Evolutionary conservation across 2,329 filamentous ascomycete genomes (phyloP), one percentile per base, ranked within the genome.

Genomic region (Corynespora cassiicola): DNA sequence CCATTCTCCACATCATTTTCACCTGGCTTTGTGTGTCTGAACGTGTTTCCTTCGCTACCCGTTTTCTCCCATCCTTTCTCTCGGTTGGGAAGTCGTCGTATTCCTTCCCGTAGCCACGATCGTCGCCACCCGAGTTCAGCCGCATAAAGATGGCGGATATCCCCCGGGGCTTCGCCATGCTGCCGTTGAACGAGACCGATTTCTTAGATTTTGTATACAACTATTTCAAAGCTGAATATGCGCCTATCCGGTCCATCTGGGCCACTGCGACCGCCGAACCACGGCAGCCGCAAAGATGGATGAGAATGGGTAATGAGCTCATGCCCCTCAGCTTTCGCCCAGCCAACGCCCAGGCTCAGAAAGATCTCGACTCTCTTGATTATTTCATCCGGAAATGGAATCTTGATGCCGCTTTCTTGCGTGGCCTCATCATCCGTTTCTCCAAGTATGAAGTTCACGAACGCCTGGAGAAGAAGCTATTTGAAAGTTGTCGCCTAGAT

Each of bases 171-270:
- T 31, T 59, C 45, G 60, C 64, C n/a, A 61, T 58, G 50, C 45
- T 54, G 4, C 59, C 65, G 4, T 54, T 68, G 10, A 62, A 47
- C 16, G 63, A 65, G 31, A 32, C 40, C 6, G 65, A 68, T 30
- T 60, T 68, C 19, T 39, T 64, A 5, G 63, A 66, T 29, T 68
- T 68, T 32, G 41, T 66, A 6, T 63, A 47, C 46, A 67, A 66
- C 31, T 68, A 68, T 36, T 67, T 58, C 54, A 68, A 66, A 42
- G 63, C 63, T 11, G 65, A 68, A 52, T 68, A 68, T 30, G 52
- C 58, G 3, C 65, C 65, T 3, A 66, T 68, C 8, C 56, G 63
- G 15, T 66, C 61, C 6, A 55, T 68, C 30, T 68, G 61, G 56
- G 54, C 52, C 0, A 68, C 65, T 14, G 63, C 65, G 21, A 59